phyloP scores from a whole-genome alignment of 345 rosid species.

The Camelina sativa region DNA sequence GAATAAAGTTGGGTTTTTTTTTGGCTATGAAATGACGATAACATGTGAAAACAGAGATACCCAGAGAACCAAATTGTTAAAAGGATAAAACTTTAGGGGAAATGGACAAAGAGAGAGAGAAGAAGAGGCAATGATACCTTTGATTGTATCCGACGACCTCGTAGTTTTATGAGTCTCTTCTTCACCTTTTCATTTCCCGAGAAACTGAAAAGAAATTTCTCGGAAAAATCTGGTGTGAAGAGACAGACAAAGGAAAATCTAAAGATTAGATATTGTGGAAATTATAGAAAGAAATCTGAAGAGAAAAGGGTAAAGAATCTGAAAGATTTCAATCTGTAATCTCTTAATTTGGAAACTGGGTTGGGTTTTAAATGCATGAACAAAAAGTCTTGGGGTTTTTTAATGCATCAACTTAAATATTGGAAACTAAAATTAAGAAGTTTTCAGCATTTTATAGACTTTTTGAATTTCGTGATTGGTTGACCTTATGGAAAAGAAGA shows the following conservation, averaged over 20 bases:
- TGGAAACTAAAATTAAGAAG: neutral
- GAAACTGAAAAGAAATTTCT: no score
- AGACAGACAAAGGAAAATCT: neutral
- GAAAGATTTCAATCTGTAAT: constrained; percentile 10
- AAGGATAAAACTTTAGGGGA: neutral
- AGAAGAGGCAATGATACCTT: constrained; percentile 8
- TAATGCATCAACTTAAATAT: neutral
- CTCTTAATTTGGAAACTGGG: constrained; percentile 21
- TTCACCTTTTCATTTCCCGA: constrained; percentile 30
- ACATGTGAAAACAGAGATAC: constrained; percentile 11
- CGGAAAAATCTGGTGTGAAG: constrained; percentile 32
- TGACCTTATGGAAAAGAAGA: no score
- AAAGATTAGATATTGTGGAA: neutral
- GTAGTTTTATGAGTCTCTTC: neutral
- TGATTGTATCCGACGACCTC: neutral
- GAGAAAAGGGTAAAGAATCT: constrained; percentile 7
- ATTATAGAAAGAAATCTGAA: constrained; percentile 8
- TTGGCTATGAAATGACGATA: neutral
- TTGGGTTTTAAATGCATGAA: constrained; percentile 30
- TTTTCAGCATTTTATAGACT: no score
- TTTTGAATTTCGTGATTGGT: no score
- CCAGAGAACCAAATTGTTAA: constrained; percentile 10
- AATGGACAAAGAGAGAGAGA: constrained; percentile 15
- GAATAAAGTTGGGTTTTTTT: neutral
- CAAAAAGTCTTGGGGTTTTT: constrained; percentile 23